Percentiles rank a stretch among this genome's conserved stretches.
phyloP scores from a whole-genome alignment of 441 rosid genomes.

The Croton setiger region DNA sequence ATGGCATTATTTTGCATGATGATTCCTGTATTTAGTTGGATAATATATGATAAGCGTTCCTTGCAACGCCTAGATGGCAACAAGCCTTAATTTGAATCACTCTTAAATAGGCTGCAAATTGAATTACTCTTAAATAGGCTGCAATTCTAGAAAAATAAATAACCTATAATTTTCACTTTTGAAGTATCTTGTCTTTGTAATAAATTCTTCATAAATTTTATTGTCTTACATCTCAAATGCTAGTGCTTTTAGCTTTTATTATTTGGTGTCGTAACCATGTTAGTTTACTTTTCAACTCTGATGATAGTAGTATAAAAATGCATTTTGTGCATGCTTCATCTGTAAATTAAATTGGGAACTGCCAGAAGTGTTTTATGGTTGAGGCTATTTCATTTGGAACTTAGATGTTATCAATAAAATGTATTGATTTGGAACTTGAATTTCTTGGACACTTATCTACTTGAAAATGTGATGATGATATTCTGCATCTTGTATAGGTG shows the following conservation, averaged over 20 bases:
- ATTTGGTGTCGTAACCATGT: background rate
- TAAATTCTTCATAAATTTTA: background rate
- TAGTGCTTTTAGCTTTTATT: background rate
- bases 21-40: background rate
- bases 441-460: conserved; percentile 1
- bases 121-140: background rate
- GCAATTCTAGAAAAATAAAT: background rate
- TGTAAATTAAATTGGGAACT: conserved; percentile 1
- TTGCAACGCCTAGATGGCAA: background rate
- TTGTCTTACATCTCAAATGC: background rate
- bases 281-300: background rate
- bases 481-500: conserved; percentile 36
- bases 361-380: background rate
- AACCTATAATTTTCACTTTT: background rate
- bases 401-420: background rate
- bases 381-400: background rate
- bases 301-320: background rate
- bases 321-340: background rate
- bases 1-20: background rate
- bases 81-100: background rate
- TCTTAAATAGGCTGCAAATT: background rate
- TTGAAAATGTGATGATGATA: conserved; percentile 9
- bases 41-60: background rate
- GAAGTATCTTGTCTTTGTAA: background rate
- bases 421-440: conserved; percentile 5